Conservation (phyloP, 495 filamentous ascomycete species). For the Trypethelium eluteriae region DNA sequence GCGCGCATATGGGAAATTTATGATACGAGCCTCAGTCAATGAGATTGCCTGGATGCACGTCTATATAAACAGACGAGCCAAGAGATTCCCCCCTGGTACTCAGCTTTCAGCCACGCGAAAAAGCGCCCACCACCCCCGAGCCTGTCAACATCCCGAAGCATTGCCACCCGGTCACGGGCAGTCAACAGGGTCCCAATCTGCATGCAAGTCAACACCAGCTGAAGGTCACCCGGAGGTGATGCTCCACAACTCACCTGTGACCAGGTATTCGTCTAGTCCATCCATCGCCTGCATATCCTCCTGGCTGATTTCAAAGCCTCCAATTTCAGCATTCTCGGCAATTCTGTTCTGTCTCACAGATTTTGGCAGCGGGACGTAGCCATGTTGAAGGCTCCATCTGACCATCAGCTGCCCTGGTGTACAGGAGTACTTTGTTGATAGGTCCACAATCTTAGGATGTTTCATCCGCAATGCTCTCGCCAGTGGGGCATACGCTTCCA, state of each 20-base stretch:
- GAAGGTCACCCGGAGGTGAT: background rate
- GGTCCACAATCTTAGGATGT: constrained; percentile 42
- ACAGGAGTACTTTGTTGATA: constrained; percentile 52
- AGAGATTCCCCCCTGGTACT: background rate
- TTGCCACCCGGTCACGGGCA: constrained; percentile 19
- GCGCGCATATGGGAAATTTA: too few species aligned
- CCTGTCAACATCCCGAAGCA: background rate
- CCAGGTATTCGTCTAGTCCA: constrained; percentile 57
- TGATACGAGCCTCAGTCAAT: background rate
- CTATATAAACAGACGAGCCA: background rate
- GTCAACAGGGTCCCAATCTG: constrained; percentile 33
- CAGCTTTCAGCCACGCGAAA: constrained; percentile 7
- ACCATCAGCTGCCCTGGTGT: constrained; percentile 57
- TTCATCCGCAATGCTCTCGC: constrained; percentile 51
- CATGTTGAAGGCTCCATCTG: constrained; percentile 64
- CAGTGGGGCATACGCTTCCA: constrained; percentile 61
- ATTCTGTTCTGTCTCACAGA: constrained; percentile 57
- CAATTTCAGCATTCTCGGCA: constrained; percentile 57
- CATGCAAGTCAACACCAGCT: constrained; percentile 6
- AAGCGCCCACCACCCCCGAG: background rate
- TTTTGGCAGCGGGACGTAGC: constrained; percentile 68
- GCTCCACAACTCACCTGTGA: constrained; percentile 45
- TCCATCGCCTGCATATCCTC: constrained; percentile 60
- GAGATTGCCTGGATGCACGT: background rate
- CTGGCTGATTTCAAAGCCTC: constrained; percentile 53